phyloP scores from a whole-genome alignment of 2,329 filamentous ascomycete genomes.

The Penicillium sp. region DNA sequence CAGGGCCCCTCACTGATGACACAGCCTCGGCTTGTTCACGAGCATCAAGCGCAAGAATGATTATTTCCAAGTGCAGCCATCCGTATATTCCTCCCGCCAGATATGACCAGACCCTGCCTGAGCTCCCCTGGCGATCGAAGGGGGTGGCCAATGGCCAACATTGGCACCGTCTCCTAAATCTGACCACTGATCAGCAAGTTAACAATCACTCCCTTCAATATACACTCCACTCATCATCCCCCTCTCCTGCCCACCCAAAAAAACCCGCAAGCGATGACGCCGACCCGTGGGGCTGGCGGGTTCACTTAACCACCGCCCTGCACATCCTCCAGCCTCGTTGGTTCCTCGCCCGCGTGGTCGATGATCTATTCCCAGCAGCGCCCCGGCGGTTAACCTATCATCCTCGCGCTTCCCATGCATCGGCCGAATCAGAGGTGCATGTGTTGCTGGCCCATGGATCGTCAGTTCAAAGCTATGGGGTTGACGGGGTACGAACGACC shows the following conservation, averaged over 20 bases:
- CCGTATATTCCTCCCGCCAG: too few species aligned
- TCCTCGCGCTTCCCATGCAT: conserved; percentile 3
- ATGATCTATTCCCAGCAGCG: conserved; percentile 21
- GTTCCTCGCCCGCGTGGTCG: conserved; percentile 25
- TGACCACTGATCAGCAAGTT: background rate
- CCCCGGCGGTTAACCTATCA: conserved; percentile 20
- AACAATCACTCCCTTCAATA: background rate
- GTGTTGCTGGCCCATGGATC: conserved; percentile 19
- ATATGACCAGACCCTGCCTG: too few species aligned
- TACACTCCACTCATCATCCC: conserved; percentile 3
- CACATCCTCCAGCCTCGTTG: conserved; percentile 13
- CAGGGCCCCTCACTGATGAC: background rate
- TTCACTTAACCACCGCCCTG: background rate
- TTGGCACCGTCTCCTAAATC: conserved; percentile 10
- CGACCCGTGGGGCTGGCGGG: conserved; percentile 21
- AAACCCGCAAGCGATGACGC: conserved; percentile 26
- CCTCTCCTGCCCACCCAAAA: conserved; percentile 1
- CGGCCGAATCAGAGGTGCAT: conserved; percentile 16
- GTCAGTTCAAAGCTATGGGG: conserved; percentile 12
- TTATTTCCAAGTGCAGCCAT: background rate
- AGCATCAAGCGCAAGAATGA: background rate
- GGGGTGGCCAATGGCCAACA: background rate
- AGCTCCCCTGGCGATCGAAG: conserved; percentile 4
- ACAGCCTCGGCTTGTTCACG: background rate
- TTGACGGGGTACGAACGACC: background rate